phyloP scores from a whole-genome alignment of 2,329 filamentous ascomycete species.

The Aureobasidium sp. region DNA sequence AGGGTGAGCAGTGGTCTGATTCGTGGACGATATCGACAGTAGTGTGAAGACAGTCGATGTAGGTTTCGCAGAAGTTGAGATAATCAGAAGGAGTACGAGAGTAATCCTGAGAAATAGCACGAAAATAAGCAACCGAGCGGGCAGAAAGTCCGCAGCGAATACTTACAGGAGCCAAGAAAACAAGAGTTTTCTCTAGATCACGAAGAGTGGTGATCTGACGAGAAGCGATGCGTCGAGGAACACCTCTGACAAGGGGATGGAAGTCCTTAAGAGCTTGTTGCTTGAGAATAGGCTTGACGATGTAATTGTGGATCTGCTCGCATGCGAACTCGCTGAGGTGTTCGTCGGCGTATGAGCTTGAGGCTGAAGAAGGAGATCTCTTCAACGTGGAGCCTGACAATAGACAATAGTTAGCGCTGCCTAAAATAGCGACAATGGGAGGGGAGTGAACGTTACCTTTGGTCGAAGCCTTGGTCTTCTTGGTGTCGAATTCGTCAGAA shows the following conservation, averaged over 20 bases:
- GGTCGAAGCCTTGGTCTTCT: conserved; percentile 7
- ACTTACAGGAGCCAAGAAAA: conserved; percentile 94
- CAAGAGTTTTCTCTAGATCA: conserved; percentile 87
- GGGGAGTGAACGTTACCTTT: conserved; percentile 16
- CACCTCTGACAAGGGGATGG: conserved; percentile 68
- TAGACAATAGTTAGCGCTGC: conserved; percentile 11
- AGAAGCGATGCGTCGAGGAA: conserved; percentile 70
- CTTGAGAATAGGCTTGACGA: conserved; percentile 68
- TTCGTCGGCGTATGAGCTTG: conserved; percentile 41
- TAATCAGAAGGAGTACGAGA: conserved; percentile 64
- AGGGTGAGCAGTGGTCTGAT: conserved; percentile 74
- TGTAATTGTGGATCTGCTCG: conserved; percentile 72
- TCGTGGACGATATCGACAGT: conserved; percentile 81
- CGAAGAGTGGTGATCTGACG: conserved; percentile 86
- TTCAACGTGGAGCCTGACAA: conserved; percentile 9
- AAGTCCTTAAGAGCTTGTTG: conserved; percentile 71
- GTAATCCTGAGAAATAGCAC: conserved; percentile 62
- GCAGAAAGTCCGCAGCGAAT: conserved; percentile 36
- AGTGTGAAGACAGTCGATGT: conserved; percentile 82
- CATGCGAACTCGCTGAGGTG: conserved; percentile 63
- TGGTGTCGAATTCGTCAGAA: conserved; percentile 27
- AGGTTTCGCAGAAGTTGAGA: conserved; percentile 82
- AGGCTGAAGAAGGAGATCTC: conserved; percentile 3
- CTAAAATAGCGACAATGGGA: conserved; percentile 4
- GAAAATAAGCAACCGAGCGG: conserved; percentile 63